Conservation (phyloP, 129 eudicot species). For the Saussurea involucrata region DNA sequence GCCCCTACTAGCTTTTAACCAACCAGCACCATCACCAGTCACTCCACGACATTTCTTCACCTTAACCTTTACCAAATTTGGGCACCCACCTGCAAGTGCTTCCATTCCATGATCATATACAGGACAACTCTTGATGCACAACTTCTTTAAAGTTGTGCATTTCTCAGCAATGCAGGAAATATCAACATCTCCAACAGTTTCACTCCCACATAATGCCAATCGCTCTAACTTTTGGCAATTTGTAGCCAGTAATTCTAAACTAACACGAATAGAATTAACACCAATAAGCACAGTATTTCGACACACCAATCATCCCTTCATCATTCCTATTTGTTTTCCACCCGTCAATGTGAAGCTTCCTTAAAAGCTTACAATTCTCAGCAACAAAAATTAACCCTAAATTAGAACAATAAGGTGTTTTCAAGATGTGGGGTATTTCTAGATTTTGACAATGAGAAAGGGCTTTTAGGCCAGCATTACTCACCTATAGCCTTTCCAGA, state of each 20-base stretch:
- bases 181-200: conserved; percentile 72
- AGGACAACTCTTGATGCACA: conserved; percentile 77
- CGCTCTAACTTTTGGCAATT: conserved; percentile 60
- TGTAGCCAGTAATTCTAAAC: conserved; percentile 56
- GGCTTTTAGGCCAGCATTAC: too few species aligned
- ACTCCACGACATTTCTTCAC: too few species aligned
- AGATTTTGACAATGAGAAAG: too few species aligned
- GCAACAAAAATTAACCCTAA: too few species aligned
- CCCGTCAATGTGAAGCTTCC: too few species aligned
- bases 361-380: too few species aligned
- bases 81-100: conserved; percentile 73
- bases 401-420: too few species aligned
- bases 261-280: conserved; percentile 52
- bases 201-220: conserved; percentile 63
- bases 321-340: conserved; percentile 76
- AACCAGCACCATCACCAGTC: too few species aligned
- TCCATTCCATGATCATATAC: conserved; percentile 72
- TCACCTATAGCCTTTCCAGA: too few species aligned
- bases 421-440: too few species aligned
- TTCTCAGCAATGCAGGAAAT: conserved; percentile 70
- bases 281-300: conserved; percentile 61
- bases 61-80: conserved; percentile 76
- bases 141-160: conserved; percentile 61
- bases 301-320: conserved; percentile 54
- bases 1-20: too few species aligned